Percentiles rank a stretch among this genome's conserved stretches.
phyloP scores from a whole-genome alignment of 345 rosid species.

The Murraya paniculata region DNA sequence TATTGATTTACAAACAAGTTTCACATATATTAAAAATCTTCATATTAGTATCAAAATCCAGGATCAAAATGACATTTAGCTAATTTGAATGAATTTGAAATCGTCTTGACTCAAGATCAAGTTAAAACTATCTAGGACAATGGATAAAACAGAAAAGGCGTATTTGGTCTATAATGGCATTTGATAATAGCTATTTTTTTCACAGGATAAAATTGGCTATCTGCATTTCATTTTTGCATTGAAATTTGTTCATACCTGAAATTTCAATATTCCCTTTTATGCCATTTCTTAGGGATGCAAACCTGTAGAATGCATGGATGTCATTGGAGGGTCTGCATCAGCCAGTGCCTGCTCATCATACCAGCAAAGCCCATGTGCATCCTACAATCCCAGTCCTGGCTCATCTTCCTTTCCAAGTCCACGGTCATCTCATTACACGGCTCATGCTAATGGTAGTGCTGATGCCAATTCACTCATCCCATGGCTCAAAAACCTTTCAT shows the following conservation, averaged over 20 bases:
- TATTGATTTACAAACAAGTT: background rate
- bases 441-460: conserved; percentile 44
- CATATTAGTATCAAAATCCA: background rate
- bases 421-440: conserved; percentile 33
- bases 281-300: conserved; percentile 69
- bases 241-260: background rate
- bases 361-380: conserved; percentile 85
- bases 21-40: background rate
- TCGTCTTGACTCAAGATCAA: background rate
- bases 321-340: conserved; percentile 80
- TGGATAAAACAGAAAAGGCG: background rate
- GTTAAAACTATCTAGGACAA: background rate
- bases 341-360: conserved; percentile 95
- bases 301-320: conserved; percentile 77
- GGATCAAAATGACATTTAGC: background rate
- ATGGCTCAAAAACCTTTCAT: conserved; percentile 91
- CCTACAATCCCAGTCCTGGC: conserved; percentile 89
- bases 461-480: conserved; percentile 91
- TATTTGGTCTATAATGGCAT: background rate
- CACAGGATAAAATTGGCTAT: background rate
- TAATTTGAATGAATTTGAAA: background rate
- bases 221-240: background rate
- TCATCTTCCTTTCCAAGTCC: conserved; percentile 61
- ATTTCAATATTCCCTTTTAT: background rate
- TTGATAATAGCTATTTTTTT: background rate